A percentile compares a stretch with the other conserved stretches of the same genome.
phyloP scores from a whole-genome alignment of 73 alveolate species.

The Paramecium sexaurelia region DNA sequence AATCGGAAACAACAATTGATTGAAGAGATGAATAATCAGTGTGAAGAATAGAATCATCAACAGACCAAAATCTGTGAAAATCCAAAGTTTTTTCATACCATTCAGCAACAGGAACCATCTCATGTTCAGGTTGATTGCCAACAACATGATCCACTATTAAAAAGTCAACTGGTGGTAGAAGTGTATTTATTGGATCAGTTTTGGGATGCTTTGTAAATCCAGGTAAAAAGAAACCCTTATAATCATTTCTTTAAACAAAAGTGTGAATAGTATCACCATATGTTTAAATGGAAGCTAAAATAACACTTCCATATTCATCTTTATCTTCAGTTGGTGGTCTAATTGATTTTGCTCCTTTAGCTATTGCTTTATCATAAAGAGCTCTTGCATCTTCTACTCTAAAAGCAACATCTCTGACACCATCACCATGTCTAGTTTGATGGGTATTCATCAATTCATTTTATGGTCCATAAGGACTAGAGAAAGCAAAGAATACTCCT shows the following conservation, averaged over 20 bases:
- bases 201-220: constrained; percentile 76
- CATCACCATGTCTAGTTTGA: constrained; percentile 83
- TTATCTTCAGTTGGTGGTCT: constrained; percentile 79
- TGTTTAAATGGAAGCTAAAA: constrained; percentile 84
- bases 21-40: constrained; percentile 87
- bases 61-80: constrained; percentile 93
- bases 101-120: constrained; percentile 89
- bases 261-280: constrained; percentile 92
- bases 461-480: constrained; percentile 78
- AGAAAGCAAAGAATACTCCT: constrained; percentile 77
- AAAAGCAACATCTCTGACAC: constrained; percentile 91
- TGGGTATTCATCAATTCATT: constrained; percentile 76
- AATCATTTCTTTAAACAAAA: constrained; percentile 82
- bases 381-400: constrained; percentile 84
- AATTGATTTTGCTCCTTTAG: constrained; percentile 84
- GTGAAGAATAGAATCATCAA: constrained; percentile 87
- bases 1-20: constrained; percentile 89
- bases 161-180: constrained; percentile 68
- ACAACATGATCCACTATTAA: constrained; percentile 83
- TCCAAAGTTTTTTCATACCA: constrained; percentile 92
- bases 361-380: constrained; percentile 83
- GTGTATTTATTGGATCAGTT: constrained; percentile 75
- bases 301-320: constrained; percentile 84
- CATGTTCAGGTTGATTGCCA: constrained; percentile 88
- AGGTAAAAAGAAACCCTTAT: constrained; percentile 90